Evolutionary conservation across 352 stramenopile genomes (phyloP), one percentile per base, ranked within the genome.

Genomic region (Phytopythium montanum): DNA sequence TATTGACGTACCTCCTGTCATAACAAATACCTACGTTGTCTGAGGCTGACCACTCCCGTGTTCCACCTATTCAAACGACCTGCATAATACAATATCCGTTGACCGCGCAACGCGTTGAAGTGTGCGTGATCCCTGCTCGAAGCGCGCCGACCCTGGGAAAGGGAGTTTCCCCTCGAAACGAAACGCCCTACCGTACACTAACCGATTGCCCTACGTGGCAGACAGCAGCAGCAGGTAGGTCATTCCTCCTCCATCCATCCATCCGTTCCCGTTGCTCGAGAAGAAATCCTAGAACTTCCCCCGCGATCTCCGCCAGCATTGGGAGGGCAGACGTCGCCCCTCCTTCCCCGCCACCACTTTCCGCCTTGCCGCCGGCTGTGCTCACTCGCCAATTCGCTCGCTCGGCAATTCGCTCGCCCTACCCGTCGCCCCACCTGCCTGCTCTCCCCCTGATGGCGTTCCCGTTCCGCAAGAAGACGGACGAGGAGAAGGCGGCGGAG

Each of bases 321-420:
- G n/a, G 42, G 41, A 25, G 41, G 41, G 6, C 5, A 31, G 25
- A 26, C 49, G 31, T 54, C 18, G 26, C n/a, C 42, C 21, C n/a
- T 23, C 38, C 38, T 45, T 9, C 21, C n/a, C 21, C 42, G 8
- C n/a, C 18, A 2, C 21, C 44, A 25, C 21, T 31, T 50, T 29
- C 21, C 50, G 29, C 49, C 28, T 19, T 41, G 28, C 28, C 29
- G 29, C 33, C 21, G 9, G 21, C 8, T 8, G 21, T 19, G 10
- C 21, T 34, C 64, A 75, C 59, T 75, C 68, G 59, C 48, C 56
- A 66, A 72, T 69, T 73, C 66, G 56, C 62, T 54, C 9, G 13
- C 60, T 55, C 58, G 29, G 42, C 53, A 64, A 10, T 48, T 63
- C 41, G 54, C 59, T 23, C n/a, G n/a, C 16, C 9, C 14, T n/a